phyloP scores from a whole-genome alignment of 2,329 filamentous ascomycete genomes.

The Botrytis pseudocinerea region DNA sequence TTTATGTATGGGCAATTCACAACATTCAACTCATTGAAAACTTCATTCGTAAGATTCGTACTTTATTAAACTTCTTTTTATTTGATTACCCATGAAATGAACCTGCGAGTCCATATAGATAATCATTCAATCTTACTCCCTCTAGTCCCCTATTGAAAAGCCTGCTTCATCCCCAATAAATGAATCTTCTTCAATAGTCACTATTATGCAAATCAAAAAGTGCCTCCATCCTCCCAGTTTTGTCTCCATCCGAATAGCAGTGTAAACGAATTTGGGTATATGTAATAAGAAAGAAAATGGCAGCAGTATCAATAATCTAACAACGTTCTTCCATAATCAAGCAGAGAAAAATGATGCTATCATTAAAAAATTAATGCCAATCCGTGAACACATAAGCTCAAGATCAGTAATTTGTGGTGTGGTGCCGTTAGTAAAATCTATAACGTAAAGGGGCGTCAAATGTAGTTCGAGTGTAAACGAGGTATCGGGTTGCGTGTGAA shows the following conservation, averaged over 20 bases:
- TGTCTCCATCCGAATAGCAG: conserved; percentile 24
- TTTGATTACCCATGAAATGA: conserved; percentile 1
- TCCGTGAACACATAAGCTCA: conserved; percentile 32
- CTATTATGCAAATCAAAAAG: conserved; percentile 15
- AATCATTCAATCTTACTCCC: conserved; percentile 7
- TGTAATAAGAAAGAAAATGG: conserved; percentile 33
- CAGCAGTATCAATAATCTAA: conserved; percentile 22
- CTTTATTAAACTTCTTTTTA: neutral
- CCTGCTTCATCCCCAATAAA: conserved; percentile 16
- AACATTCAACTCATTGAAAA: neutral
- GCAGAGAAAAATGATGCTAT: conserved; percentile 23
- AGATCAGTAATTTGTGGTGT: conserved; percentile 24
- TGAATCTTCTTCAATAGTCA: conserved; percentile 16
- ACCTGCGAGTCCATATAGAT: conserved; percentile 2
- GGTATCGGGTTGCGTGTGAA: conserved; percentile 16
- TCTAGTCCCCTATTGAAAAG: conserved; percentile 10
- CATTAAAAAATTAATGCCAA: conserved; percentile 32
- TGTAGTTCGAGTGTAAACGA: conserved; percentile 21
- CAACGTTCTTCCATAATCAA: conserved; percentile 22
- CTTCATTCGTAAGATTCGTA: neutral
- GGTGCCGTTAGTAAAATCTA: conserved; percentile 33
- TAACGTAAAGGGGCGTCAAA: conserved; percentile 34
- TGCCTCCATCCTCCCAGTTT: conserved; percentile 15
- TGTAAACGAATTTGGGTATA: conserved; percentile 41
- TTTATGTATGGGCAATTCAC: neutral